Evolutionary conservation across 345 rosid genomes (phyloP).

Genomic region (Moringa oleifera): DNA sequence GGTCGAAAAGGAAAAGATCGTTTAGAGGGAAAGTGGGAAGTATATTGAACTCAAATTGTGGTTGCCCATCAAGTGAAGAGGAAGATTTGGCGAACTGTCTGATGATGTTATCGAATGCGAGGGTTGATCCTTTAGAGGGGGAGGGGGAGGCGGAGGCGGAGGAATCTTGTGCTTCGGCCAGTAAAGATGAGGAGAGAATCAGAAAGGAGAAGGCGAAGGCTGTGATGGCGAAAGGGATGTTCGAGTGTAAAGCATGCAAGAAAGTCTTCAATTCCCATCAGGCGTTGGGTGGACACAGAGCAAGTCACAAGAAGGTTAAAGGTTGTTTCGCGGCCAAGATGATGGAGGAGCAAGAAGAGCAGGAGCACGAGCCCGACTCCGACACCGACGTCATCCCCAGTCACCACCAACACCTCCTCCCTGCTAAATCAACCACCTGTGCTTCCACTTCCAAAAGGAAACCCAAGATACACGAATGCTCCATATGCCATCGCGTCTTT

Average conservation of each 20-base stretch:
- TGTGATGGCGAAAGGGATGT: constrained; percentile 23
- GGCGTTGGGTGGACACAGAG: constrained; percentile 60
- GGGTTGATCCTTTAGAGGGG: constrained; percentile 25
- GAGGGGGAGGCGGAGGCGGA: constrained; percentile 48
- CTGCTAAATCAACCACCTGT: background rate
- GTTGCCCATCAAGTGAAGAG: constrained; percentile 49
- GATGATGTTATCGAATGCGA: constrained; percentile 48
- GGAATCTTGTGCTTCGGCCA: constrained; percentile 47
- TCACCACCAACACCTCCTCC: background rate
- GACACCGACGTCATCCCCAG: background rate
- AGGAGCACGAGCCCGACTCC: no score
- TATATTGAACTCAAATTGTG: constrained; percentile 1
- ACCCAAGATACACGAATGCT: constrained; percentile 28
- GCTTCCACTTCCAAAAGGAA: constrained; percentile 6
- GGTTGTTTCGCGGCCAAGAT: constrained; percentile 50
- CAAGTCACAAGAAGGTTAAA: constrained; percentile 60
- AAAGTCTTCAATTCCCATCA: constrained; percentile 62
- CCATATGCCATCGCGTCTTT: constrained; percentile 38
- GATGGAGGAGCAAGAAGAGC: no score
- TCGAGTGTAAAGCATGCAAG: constrained; percentile 61
- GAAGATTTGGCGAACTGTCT: constrained; percentile 54
- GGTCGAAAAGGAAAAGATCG: constrained; percentile 50
- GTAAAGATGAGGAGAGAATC: constrained; percentile 25
- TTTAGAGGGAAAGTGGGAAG: constrained; percentile 31
- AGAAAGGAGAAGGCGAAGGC: constrained; percentile 31